A percentile compares a stretch with the other conserved stretches of the same genome.
phyloP scores from a whole-genome alignment of 2,329 filamentous ascomycete genomes.

The Diaporthe aspalathi region DNA sequence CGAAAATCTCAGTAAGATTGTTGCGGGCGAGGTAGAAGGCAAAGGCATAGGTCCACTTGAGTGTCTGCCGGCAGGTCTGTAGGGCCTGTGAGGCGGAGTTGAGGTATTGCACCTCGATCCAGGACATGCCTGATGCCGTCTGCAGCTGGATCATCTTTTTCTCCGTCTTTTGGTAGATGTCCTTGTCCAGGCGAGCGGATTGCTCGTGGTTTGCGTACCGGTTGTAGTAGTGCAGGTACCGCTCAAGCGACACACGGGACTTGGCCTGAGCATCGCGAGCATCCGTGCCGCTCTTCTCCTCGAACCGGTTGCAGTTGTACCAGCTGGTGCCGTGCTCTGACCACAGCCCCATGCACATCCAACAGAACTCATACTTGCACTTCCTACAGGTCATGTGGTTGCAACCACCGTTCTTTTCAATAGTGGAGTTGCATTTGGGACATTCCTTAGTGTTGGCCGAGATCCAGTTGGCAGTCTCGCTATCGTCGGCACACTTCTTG shows the following conservation, averaged over 20 bases:
- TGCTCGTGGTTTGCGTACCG: constrained; percentile 99
- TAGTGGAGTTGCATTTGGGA: constrained; percentile 94
- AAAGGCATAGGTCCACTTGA: constrained; percentile 99
- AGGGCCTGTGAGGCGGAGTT: constrained; percentile 92
- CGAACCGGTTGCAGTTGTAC: constrained; percentile 99
- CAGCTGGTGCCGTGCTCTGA: constrained; percentile 98
- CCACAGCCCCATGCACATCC: constrained; percentile 99
- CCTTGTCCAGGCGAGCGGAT: constrained; percentile 94
- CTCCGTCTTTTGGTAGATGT: constrained; percentile 95
- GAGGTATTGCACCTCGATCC: constrained; percentile 99
- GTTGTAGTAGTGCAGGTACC: constrained; percentile 99
- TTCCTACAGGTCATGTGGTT: constrained; percentile 99
- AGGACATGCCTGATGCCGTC: constrained; percentile 93
- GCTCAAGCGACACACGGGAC: constrained; percentile 88
- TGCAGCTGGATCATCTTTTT: constrained; percentile 99
- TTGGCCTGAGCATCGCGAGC: constrained; percentile 92
- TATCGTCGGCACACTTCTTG: constrained; percentile 98
- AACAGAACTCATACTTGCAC: constrained; percentile 97
- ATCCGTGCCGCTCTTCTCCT: constrained; percentile 93
- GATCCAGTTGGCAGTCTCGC: constrained; percentile 99
- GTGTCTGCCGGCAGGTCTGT: constrained; percentile 95
- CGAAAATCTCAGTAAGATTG: constrained; percentile 96
- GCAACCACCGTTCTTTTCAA: constrained; percentile 98
- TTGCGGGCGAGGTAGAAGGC: constrained; percentile 97
- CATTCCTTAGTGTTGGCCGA: constrained; percentile 99